A percentile compares a stretch with the other conserved stretches of the same genome.
phyloP scores from a whole-genome alignment of 2,329 filamentous ascomycete species.

The Trichoderma cornu-damae region DNA sequence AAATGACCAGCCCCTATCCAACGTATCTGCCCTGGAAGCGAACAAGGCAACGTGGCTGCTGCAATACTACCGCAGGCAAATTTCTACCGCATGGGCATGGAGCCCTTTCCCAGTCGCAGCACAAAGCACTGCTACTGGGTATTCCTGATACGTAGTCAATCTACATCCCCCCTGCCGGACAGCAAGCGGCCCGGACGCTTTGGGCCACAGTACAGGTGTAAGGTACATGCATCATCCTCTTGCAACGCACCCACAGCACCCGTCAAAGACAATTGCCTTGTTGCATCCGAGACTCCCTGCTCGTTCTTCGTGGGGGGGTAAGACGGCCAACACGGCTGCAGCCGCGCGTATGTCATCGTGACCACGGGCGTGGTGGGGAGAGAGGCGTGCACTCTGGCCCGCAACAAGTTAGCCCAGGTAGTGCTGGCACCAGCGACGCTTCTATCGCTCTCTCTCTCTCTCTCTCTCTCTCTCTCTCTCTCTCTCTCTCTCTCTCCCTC shows the following conservation, averaged over 20 bases:
- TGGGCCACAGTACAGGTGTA: no score
- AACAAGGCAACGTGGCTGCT: background rate
- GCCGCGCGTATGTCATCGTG: constrained; percentile 17
- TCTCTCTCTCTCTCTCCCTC: no score
- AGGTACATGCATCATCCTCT: no score
- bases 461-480: no score
- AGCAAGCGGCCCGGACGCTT: constrained; percentile 4
- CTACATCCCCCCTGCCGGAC: background rate
- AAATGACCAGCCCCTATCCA: background rate
- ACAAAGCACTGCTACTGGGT: no score
- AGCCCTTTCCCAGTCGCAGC: background rate
- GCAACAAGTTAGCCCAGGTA: constrained; percentile 4
- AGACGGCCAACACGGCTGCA: constrained; percentile 20
- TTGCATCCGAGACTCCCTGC: constrained; percentile 14
- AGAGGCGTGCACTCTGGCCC: constrained; percentile 8
- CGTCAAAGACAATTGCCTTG: constrained; percentile 9
- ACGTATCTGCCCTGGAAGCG: background rate
- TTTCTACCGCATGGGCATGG: background rate
- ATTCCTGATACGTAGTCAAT: background rate
- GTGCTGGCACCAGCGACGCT: background rate
- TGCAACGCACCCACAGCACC: constrained; percentile 4
- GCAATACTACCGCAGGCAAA: background rate
- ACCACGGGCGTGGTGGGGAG: constrained; percentile 5
- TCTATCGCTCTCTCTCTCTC: no score
- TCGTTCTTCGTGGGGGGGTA: constrained; percentile 12